Evolutionary conservation across 2,329 filamentous ascomycete genomes (phyloP), one percentile per base, ranked within the genome.

Genomic region (Diplodia scrobiculata): DNA sequence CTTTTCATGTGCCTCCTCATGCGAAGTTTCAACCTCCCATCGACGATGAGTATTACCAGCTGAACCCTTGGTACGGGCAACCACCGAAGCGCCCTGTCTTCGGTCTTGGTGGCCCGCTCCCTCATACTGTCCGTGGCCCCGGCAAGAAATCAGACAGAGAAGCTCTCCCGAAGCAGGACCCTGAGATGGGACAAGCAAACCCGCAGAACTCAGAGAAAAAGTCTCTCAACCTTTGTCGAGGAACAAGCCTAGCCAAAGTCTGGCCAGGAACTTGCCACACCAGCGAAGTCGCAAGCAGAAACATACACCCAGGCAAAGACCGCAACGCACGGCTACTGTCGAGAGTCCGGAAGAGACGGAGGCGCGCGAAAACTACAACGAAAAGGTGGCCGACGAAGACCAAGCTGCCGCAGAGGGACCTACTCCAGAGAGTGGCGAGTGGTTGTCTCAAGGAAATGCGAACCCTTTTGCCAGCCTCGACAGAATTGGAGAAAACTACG

Each of bases 21-120:
- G 63, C 52, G 1, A 65, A 32, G 13, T 55, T 38, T 9, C 41
- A 65, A 7, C 29, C 41, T n/a, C 45, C 32, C 17, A 38, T 62
- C 17, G 54, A 60, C 13, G 54, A 60, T 21, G 36, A 60, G 2
- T 66, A 66, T 47, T 62, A 66, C 19, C 19, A 45, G 19, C n/a
- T 53, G 19, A 66, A 66, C 25, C 64, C 64, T 10, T 66, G 64
- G 64, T 66, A 66, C 17, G 54, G 64, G 0, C 27, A 51, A 17
- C 13, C 6, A 3, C 51, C 51, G 7, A 51, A 62, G n/a, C 47
- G 48, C 5, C 54, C 64, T 11, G 54, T 66, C n/a, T 66, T 60
- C 34, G 45, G 64, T 48, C 54, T 66, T 21, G 64, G 54, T 32
- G 34, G 58, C 21, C 64, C 64, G 2, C 55, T 66, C 0, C 64